phyloP scores from a whole-genome alignment of 2,329 filamentous ascomycete species.

The Xylariaceae sp. region DNA sequence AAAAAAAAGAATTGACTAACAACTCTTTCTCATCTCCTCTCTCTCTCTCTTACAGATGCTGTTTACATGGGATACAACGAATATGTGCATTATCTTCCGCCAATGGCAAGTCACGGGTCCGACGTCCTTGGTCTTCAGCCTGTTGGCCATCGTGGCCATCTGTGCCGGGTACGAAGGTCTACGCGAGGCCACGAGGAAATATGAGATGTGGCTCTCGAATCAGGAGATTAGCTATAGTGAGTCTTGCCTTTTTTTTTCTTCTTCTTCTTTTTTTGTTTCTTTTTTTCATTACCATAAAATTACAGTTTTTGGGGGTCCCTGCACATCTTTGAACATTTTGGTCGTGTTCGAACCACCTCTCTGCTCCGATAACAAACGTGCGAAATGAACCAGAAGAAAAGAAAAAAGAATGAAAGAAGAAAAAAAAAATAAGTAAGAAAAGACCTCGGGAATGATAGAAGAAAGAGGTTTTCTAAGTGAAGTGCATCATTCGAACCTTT shows the following conservation, averaged over 20 bases:
- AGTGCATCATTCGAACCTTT: no score
- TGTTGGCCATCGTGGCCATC: constrained; percentile 74
- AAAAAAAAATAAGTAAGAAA: background rate
- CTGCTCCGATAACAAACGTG: background rate
- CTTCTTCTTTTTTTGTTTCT: constrained; percentile 1
- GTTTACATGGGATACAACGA: constrained; percentile 89
- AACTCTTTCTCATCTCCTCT: background rate
- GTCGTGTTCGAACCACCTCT: background rate
- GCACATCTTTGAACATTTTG: background rate
- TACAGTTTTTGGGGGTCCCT: no score
- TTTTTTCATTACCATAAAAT: no score
- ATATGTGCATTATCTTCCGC: constrained; percentile 94
- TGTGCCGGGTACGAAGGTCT: constrained; percentile 91
- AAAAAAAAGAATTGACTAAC: constrained; percentile 2
- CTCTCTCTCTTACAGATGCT: constrained; percentile 63
- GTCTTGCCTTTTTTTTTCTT: constrained; percentile 24
- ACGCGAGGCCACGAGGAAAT: constrained; percentile 68
- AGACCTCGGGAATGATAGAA: no score
- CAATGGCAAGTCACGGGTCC: constrained; percentile 81
- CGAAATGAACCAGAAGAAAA: background rate
- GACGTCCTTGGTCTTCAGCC: constrained; percentile 70
- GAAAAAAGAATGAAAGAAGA: background rate
- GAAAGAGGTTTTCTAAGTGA: no score
- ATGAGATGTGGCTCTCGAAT: constrained; percentile 56
- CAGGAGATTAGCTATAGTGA: constrained; percentile 50